These are phyloP conservation scores for Thraustotheca clavata DNA, from an alignment of 352 stramenopile species.

Conservation along the genomic window DNA sequence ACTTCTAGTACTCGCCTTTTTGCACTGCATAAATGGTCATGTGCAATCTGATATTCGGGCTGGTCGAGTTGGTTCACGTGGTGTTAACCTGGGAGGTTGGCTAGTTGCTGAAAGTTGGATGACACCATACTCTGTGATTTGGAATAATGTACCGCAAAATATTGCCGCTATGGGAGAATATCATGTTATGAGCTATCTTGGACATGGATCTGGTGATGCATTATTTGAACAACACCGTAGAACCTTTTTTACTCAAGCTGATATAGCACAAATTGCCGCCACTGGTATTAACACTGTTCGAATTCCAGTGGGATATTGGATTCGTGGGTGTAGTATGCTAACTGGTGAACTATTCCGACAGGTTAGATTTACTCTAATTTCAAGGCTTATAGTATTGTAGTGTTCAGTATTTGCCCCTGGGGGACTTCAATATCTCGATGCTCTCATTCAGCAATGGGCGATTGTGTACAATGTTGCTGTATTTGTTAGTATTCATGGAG, in stretches of 20 bases:
- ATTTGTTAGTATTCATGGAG: conserved; percentile 47
- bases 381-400: conserved; percentile 32
- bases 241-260: conserved; percentile 58
- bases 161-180: conserved; percentile 46
- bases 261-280: conserved; percentile 49
- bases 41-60: conserved; percentile 51
- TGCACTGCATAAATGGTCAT: conserved; percentile 26
- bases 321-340: conserved; percentile 32
- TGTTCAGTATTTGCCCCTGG: conserved; percentile 40
- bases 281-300: conserved; percentile 74
- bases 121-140: conserved; percentile 47
- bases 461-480: conserved; percentile 41
- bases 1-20: background rate
- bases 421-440: conserved; percentile 43
- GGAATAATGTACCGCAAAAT: conserved; percentile 35
- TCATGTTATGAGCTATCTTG: conserved; percentile 37
- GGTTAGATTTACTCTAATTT: background rate
- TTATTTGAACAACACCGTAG: conserved; percentile 45
- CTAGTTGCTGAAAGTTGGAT: conserved; percentile 78
- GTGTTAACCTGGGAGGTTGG: conserved; percentile 71
- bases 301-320: conserved; percentile 74
- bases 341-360: background rate
- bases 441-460: conserved; percentile 35
- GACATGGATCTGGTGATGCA: conserved; percentile 28
- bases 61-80: conserved; percentile 36